Evolutionary conservation across 2,329 filamentous ascomycete genomes (phyloP).

Genomic region (Penicillium rolfsii): DNA sequence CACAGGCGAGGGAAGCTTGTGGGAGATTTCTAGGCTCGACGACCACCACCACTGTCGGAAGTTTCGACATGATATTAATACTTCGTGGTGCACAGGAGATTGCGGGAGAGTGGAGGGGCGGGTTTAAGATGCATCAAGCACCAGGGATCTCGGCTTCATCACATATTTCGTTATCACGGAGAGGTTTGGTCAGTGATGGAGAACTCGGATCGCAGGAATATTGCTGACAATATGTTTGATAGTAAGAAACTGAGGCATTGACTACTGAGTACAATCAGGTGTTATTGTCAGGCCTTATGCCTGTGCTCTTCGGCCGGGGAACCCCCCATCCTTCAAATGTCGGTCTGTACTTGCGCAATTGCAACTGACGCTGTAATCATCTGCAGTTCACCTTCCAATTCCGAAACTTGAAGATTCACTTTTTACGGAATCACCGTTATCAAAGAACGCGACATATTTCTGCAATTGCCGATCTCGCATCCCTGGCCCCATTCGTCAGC

Average conservation of each 20-base stretch:
- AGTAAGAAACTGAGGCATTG: neutral
- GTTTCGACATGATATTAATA: neutral
- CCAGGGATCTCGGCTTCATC: neutral
- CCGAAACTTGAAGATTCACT: neutral
- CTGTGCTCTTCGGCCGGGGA: neutral
- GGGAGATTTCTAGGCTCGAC: neutral
- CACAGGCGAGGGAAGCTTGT: neutral
- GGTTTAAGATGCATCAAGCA: neutral
- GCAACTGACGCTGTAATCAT: neutral
- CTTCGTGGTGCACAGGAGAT: too few species aligned
- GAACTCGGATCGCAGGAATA: neutral
- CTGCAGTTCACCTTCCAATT: neutral
- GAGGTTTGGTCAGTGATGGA: neutral
- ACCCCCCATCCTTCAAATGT: neutral
- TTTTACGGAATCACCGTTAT: neutral
- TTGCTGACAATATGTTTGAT: too few species aligned
- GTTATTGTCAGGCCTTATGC: too few species aligned
- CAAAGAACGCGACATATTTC: too few species aligned
- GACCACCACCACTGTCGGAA: neutral
- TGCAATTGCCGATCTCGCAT: neutral
- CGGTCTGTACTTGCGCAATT: neutral
- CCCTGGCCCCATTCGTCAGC: constrained; percentile 1
- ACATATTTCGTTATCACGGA: neutral
- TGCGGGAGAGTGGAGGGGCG: neutral
- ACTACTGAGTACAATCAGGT: neutral